Percentiles rank a stretch among this genome's conserved stretches.
Evolutionary conservation across 2,329 filamentous ascomycete genomes (phyloP).

Genomic region (Bimuria novae-zelandiae): DNA sequence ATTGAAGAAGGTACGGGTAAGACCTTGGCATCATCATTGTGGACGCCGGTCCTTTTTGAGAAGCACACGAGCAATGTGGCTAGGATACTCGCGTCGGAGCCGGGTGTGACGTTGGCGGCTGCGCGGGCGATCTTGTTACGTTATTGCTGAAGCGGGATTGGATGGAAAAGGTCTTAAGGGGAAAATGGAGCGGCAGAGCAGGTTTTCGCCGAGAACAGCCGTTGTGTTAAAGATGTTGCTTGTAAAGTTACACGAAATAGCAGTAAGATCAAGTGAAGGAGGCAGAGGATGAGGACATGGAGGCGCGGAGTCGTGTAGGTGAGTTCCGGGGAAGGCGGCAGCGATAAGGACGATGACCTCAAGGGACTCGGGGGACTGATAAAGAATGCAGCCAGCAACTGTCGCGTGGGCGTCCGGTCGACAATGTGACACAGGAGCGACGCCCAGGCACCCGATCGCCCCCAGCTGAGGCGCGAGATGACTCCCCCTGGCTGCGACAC

Average conservation of each 20-base stretch:
- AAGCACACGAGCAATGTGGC: too few species aligned
- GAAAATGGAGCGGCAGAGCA: constrained; percentile 37
- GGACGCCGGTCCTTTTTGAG: constrained; percentile 30
- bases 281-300: background rate
- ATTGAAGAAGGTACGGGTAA: constrained; percentile 47
- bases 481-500: constrained; percentile 5
- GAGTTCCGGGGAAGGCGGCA: constrained; percentile 2
- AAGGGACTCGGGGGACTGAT: constrained; percentile 22
- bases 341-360: constrained; percentile 13
- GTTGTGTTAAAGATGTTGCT: constrained; percentile 10
- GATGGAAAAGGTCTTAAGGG: constrained; percentile 20
- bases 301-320: constrained; percentile 1
- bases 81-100: constrained; percentile 3
- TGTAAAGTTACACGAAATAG: background rate
- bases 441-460: constrained; percentile 18
- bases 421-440: constrained; percentile 6
- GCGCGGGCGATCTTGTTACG: constrained; percentile 37
- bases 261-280: background rate
- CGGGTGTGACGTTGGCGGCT: constrained; percentile 36
- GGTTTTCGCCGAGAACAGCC: constrained; percentile 27
- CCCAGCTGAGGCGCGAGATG: constrained; percentile 5
- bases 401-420: constrained; percentile 28
- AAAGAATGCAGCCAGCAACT: constrained; percentile 9
- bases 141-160: constrained; percentile 44
- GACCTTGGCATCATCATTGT: constrained; percentile 54